Evolutionary conservation across 805 yeast genomes (phyloP), one percentile per base, ranked within the genome.

Genomic region (Sugiyamaella valdiviana): DNA sequence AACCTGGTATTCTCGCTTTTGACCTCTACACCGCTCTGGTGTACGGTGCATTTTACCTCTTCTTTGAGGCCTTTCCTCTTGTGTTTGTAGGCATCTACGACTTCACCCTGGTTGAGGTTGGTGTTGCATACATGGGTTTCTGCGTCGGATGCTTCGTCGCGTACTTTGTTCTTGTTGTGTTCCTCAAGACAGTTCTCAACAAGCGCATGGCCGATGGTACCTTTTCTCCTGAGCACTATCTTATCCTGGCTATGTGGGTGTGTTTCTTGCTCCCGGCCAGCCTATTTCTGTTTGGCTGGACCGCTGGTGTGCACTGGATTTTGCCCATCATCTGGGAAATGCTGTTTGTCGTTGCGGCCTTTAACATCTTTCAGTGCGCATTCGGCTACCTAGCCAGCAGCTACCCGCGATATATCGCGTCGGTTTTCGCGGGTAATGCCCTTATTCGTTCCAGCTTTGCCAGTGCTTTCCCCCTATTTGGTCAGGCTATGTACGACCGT

Each of bases 401-500:
- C 6, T 78, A 76, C 57, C 72, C 72, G 32, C 63, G 75, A 47
- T 74, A 72, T 58, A 53, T 76, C 51, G 82, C 82, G 1, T 77
- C 83, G 0, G 83, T 76, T 1, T 78, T 75, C 61, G 83, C 83
- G 3, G 77, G 79, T 36, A 79, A 78, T 57, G 75, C 69, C 36
- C 63, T 79, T 21, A 69, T 72, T 51, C 72, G 85, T 47, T 68
- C 78, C 5, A 63, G 64, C 2, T 71, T 75, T 54, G 85, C 82
- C 1, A 77, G 79, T 52, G 76, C 74, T 2, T 80, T 80, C 69
- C 85, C 85, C 36, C 68, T 84, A 45, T 82, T 84, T 62, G 83
- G 85, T 5, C 59, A 70, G 36, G 76, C 77, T 29, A 72, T 84
- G 77, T 84, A 74, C 60, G 64, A 69, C 47, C 74, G 55, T 5